Percentiles rank a stretch among this genome's conserved stretches.
These are phyloP conservation scores for Ocimum tenuiflorum DNA, from an alignment of 257 asterid genomes.

Conservation along the genomic window DNA sequence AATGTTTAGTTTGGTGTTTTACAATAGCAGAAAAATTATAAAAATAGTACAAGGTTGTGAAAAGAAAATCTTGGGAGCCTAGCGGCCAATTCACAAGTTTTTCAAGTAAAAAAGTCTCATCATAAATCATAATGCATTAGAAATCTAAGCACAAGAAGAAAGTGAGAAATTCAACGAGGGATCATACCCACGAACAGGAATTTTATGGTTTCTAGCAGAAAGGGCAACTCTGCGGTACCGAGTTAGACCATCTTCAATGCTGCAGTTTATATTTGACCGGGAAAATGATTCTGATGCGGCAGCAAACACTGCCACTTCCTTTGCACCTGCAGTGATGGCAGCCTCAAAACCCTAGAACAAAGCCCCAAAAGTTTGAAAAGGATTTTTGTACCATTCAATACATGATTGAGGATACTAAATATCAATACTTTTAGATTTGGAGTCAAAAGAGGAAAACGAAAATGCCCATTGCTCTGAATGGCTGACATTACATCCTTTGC, in stretches of 20 bases:
- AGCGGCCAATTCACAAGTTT: no score
- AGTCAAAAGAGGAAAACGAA: slow-evolving; percentile 72
- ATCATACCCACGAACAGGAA: slow-evolving; percentile 84
- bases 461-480: slow-evolving; percentile 47
- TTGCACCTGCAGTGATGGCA: slow-evolving; percentile 75
- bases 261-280: slow-evolving; percentile 69
- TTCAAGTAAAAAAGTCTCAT: not conserved
- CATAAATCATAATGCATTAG: not conserved
- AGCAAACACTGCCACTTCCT: slow-evolving; percentile 92
- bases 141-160: not conserved
- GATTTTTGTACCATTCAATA: not conserved
- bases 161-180: not conserved
- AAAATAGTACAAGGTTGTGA: no score
- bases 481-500: slow-evolving; percentile 74
- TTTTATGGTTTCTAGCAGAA: slow-evolving; percentile 53
- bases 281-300: slow-evolving; percentile 93
- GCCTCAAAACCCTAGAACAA: slow-evolving; percentile 73
- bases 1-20: no score
- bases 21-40: no score
- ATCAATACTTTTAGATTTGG: slow-evolving; percentile 75
- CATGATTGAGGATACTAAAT: not conserved
- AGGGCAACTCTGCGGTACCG: slow-evolving; percentile 67
- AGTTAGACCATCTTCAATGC: slow-evolving; percentile 68
- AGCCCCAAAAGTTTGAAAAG: slow-evolving; percentile 1
- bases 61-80: no score